Evolutionary conservation across 140 eudicot genomes (phyloP), one percentile per base, ranked within the genome.

Genomic region (Bidens hawaiensis): DNA sequence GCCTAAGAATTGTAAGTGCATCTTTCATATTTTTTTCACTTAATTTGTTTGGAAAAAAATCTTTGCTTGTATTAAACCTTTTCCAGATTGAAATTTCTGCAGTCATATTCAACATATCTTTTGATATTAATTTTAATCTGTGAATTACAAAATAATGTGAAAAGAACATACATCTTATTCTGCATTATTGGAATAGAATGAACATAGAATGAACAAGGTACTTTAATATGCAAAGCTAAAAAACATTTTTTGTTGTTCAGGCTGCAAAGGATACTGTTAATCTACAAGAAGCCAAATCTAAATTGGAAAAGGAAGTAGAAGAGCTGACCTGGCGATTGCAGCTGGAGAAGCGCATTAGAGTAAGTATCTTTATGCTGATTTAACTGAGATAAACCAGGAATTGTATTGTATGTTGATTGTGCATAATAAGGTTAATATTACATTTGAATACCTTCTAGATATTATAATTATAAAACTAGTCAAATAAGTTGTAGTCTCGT

Each of bases 271-370:
- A 78, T 64, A 76, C 88, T 54, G 85, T 84, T 34, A 86, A 82
- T 49, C 82, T 87, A 67, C 88, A 87, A 78, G 90, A 69, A 69
- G 94, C 95, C 76, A 90, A 86, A 79, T 61, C 64, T 49, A 84
- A 81, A 69, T 72, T 90, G 48, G 97, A 90, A 80, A 82, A 90
- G 81, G 75, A 90, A 76, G 94, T 87, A 73, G 96, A 90, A 76
- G 97, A 90, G 62, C 70, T 90, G 70, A 84, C 88, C 23, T 76
- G 79, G 86, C 78, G 78, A 49, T 75, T 90, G 64, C 79, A 90
- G 79, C 42, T 84, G 74, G 97, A 87, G 84, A 90, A 87, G 71
- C 84, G 86, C 68, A 75, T 75, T 79, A 82, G 96, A 82, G 97
- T 90, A 84, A 58, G 64, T 30, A 56, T 40, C 26, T 31, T 23